These are phyloP conservation scores for Isoetes taiwanensis DNA, from an alignment of 75 land plant genomes.

Conservation along the genomic window DNA sequence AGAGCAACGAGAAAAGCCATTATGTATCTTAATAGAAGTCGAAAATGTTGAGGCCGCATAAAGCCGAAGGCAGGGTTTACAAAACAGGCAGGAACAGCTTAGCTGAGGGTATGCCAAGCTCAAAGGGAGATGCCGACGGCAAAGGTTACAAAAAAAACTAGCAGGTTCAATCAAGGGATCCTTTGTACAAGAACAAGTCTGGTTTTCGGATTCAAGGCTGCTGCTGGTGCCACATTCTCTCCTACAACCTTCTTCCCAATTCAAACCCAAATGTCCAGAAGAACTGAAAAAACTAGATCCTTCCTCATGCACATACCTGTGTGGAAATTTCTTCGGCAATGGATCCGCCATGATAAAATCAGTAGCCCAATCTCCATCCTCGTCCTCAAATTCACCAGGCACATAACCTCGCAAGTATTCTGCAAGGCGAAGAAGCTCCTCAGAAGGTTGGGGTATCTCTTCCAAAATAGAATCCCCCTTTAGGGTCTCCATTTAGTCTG, in stretches of 20 bases:
- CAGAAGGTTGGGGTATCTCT: no score
- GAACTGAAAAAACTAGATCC: no score
- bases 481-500: no score
- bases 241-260: background rate
- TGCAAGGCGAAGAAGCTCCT: no score
- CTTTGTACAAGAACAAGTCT: background rate
- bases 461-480: no score
- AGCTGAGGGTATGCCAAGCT: constrained; percentile 4
- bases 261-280: background rate
- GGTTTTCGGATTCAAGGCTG: background rate
- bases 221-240: background rate
- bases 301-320: no score
- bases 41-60: no score
- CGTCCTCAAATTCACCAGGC: constrained; percentile 17
- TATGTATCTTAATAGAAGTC: no score
- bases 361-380: constrained; percentile 23
- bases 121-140: constrained; percentile 9
- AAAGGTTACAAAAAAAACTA: constrained; percentile 13
- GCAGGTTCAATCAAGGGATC: background rate
- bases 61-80: constrained; percentile 7
- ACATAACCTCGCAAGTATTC: no score
- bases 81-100: constrained; percentile 15
- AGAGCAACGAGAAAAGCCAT: no score
- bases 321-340: background rate
- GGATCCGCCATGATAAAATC: constrained; percentile 24